Conservation (phyloP, 192 early-diverging fungal genomes). For the Coemansia sp. region DNA sequence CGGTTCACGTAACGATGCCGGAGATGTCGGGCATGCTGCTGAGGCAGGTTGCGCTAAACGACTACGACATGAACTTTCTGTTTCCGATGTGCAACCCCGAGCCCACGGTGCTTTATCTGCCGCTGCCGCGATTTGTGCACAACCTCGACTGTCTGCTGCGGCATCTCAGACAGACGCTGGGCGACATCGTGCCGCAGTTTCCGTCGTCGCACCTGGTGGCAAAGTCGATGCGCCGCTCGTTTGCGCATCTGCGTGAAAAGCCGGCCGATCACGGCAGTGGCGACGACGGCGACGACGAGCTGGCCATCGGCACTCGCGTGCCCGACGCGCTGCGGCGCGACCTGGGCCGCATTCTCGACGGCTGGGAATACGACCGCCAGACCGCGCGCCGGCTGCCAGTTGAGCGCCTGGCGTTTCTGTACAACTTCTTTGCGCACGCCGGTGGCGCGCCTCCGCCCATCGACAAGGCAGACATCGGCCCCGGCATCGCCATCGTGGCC, state of each 20-base stretch:
- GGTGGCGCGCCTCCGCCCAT: conserved; percentile 17
- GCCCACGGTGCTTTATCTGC: conserved; percentile 50
- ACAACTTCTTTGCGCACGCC: conserved; percentile 37
- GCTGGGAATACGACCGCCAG: conserved; percentile 49
- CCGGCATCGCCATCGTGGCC: conserved; percentile 34
- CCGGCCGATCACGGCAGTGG: not conserved
- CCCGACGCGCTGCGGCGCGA: conserved; percentile 33
- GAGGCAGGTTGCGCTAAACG: conserved; percentile 41
- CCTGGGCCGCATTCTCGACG: conserved; percentile 34
- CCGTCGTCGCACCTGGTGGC: conserved; percentile 29
- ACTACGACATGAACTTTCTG: conserved; percentile 52
- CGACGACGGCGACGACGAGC: conserved; percentile 4
- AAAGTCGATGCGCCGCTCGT: conserved; percentile 43
- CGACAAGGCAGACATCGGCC: conserved; percentile 47
- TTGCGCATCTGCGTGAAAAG: conserved; percentile 28
- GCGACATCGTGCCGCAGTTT: conserved; percentile 42
- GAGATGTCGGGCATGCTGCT: conserved; percentile 49
- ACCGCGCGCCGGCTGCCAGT: conserved; percentile 35
- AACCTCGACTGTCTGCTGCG: conserved; percentile 35
- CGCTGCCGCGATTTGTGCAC: conserved; percentile 52
- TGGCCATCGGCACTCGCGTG: conserved; percentile 25
- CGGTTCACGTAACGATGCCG: conserved; percentile 42
- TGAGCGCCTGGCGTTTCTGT: conserved; percentile 42
- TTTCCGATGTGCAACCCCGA: conserved; percentile 51
- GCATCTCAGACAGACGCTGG: conserved; percentile 46